These are phyloP conservation scores for Penicillium sp. DNA, from an alignment of 2,329 filamentous ascomycete genomes.

Conservation along the genomic window DNA sequence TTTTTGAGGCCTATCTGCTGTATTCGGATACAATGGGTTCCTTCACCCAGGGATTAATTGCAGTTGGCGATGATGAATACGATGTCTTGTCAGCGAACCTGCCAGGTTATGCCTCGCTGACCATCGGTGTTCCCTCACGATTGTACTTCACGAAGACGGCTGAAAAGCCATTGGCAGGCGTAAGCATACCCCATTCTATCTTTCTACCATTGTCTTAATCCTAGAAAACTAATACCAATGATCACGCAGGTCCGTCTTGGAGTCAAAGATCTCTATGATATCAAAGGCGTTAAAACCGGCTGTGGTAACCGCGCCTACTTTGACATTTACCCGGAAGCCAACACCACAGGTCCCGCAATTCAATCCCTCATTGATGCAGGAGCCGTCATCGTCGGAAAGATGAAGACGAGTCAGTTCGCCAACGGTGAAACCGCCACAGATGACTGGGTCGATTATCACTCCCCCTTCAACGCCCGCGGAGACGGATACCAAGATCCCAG, in stretches of 20 bases:
- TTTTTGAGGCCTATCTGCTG: constrained; percentile 4
- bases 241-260: constrained; percentile 49
- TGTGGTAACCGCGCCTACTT: constrained; percentile 61
- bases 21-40: constrained; percentile 3
- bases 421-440: constrained; percentile 27
- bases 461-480: constrained; percentile 40
- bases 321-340: constrained; percentile 50
- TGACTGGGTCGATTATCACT: constrained; percentile 38
- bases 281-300: constrained; percentile 57
- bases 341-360: constrained; percentile 51
- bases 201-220: background rate
- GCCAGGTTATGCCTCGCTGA: constrained; percentile 16
- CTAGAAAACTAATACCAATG: background rate
- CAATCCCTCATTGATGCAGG: constrained; percentile 59
- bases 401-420: constrained; percentile 36
- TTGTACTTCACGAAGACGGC: constrained; percentile 54
- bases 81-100: background rate
- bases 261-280: constrained; percentile 63
- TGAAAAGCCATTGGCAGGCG: constrained; percentile 55
- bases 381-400: constrained; percentile 47
- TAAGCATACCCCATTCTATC: background rate
- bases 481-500: constrained; percentile 37
- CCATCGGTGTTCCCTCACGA: constrained; percentile 58
- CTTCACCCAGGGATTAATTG: constrained; percentile 1
- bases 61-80: background rate